Base-by-base conservation (phyloP, 2,329 filamentous ascomycete species). In the Beauveria sp. region DNA sequence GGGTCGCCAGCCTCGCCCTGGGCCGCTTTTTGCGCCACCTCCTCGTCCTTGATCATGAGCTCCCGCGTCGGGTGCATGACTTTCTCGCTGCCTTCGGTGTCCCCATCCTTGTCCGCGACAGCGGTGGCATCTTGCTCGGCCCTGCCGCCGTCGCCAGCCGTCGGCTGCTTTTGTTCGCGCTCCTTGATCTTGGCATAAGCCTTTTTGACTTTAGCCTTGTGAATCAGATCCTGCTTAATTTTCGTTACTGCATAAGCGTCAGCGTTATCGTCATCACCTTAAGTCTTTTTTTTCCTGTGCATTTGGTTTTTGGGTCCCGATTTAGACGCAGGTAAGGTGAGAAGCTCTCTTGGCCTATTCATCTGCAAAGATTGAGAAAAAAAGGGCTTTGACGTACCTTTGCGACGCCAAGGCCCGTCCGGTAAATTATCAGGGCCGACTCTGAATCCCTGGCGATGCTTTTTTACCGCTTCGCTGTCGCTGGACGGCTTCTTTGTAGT, bases 191-290 rank as follows among this genome's bases (percentile, higher is more conserved):
- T 97, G 64, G 89, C 89, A 71, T 96, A 97, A 47, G 89, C 84
- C 75, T 96, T 96, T 76, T 93, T 94, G 64, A 96, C 81, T 75
- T 97, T 96, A 63, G 92, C 92, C 73, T 94, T 96, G 73, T 92
- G 85, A 68, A 97, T 97, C 61, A 96, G 79, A 66, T 90, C 85
- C 66, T 88, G 83, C 75, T 97, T 97, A 70, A 96, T 94, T 75
- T 93, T 93, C 73, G 90, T 86, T 62, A 90, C 90, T 93, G 69
- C 46, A 48, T 30, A 37, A 16, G 18, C 56, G 43, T 62, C 28
- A 60, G 48, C 41, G 41, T 37, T 34, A 57, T 40, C 48, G 56
- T 53, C 26, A 55, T 54, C 18, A 59, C 24, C 28, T 46, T 16
- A 48, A 22, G 2, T 3, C 22, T 40, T 5, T 5, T 22, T 53